phyloP scores from a whole-genome alignment of 495 filamentous ascomycete genomes.

The Podospora pseudoanserina region DNA sequence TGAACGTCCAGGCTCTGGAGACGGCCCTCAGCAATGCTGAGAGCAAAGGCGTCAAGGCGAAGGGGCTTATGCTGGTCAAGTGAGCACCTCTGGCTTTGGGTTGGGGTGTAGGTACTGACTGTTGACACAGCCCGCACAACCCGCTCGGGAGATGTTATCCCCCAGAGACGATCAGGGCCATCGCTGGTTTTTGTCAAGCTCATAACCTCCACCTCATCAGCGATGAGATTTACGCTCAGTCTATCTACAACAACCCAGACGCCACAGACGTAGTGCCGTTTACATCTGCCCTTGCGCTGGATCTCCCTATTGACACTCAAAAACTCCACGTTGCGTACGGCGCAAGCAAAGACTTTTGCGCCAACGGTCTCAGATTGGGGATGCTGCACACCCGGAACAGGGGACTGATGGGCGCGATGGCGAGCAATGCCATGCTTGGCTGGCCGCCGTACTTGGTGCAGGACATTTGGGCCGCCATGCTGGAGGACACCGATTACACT shows the following conservation, averaged over 20 bases:
- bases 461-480: constrained; percentile 29
- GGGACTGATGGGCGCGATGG: constrained; percentile 12
- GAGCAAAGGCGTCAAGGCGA: constrained; percentile 30
- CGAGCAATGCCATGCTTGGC: constrained; percentile 11
- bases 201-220: constrained; percentile 32
- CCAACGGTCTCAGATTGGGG: constrained; percentile 41
- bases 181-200: constrained; percentile 24
- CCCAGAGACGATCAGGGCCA: constrained; percentile 17
- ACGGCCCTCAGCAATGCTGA: constrained; percentile 30
- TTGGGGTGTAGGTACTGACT: background rate
- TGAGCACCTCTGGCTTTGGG: constrained; percentile 38
- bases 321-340: constrained; percentile 44
- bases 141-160: constrained; percentile 31
- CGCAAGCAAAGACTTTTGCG: constrained; percentile 44
- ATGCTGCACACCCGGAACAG: constrained; percentile 26
- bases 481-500: constrained; percentile 45
- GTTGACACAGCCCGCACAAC: constrained; percentile 30
- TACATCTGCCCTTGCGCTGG: constrained; percentile 36
- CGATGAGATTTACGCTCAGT: constrained; percentile 36
- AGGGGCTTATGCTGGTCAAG: constrained; percentile 25
- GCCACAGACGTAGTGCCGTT: constrained; percentile 24
- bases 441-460: constrained; percentile 25
- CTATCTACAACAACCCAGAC: constrained; percentile 24
- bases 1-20: constrained; percentile 26
- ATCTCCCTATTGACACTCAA: constrained; percentile 34